phyloP scores from a whole-genome alignment of 1,284 basidiomycete species.

The Sporisorium reilianum region DNA sequence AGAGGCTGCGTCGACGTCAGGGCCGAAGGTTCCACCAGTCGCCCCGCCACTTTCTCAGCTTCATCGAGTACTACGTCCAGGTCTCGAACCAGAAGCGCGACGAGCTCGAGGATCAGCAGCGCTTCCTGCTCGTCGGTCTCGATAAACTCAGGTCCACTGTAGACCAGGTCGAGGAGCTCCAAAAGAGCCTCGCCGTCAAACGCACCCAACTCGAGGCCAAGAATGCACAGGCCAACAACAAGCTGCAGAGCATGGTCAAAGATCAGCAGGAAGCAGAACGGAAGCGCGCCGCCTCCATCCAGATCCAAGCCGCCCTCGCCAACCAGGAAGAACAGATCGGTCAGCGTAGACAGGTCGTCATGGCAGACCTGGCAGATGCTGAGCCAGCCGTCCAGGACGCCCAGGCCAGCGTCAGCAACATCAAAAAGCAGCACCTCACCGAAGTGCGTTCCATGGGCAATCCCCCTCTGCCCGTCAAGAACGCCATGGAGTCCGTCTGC shows the following conservation, averaged over 20 bases:
- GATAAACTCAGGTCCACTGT: conserved; percentile 97
- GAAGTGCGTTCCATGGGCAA: conserved; percentile 99
- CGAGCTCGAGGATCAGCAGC: conserved; percentile 97
- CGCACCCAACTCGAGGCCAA: conserved; percentile 92
- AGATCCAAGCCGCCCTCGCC: conserved; percentile 92
- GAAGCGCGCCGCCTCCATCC: conserved; percentile 94
- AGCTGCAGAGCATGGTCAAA: conserved; percentile 96
- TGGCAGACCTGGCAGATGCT: conserved; percentile 95
- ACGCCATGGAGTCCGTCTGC: conserved; percentile 99
- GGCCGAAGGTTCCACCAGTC: conserved; percentile 97
- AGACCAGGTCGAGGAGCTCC: conserved; percentile 79
- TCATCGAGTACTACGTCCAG: conserved; percentile 98
- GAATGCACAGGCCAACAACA: conserved; percentile 93
- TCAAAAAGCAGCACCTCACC: conserved; percentile 95
- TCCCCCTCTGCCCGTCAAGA: conserved; percentile 95
- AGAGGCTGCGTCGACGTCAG: conserved; percentile 87
- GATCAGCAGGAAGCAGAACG: conserved; percentile 99
- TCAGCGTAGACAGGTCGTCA: conserved; percentile 87
- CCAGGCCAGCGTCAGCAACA: conserved; percentile 93
- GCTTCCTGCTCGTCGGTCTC: conserved; percentile 96
- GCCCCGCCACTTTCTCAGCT: conserved; percentile 96
- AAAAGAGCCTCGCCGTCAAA: conserved; percentile 94
- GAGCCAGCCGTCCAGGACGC: conserved; percentile 97
- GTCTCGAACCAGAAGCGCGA: conserved; percentile 98
- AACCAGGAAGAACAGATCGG: conserved; percentile 91